A percentile compares a stretch with the other conserved stretches of the same genome.
Conservation (phyloP, 495 filamentous ascomycete species). For the Lasiosphaeria miniovina region DNA sequence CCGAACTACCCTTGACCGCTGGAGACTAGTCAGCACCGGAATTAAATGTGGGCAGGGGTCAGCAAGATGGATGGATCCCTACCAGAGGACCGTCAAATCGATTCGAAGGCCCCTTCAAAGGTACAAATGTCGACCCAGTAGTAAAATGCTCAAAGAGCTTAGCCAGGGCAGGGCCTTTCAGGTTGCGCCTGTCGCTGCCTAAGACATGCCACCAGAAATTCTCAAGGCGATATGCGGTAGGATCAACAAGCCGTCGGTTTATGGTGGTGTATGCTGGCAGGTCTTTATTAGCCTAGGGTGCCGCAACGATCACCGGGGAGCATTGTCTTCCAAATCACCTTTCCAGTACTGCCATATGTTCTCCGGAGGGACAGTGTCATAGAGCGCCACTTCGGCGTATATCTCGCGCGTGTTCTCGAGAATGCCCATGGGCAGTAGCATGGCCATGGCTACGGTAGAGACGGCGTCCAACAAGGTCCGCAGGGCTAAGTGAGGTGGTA, state of each 20-base stretch:
- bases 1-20: constrained; percentile 6
- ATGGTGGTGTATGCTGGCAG: constrained; percentile 51
- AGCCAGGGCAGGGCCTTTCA: constrained; percentile 45
- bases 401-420: constrained; percentile 44
- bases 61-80: constrained; percentile 18
- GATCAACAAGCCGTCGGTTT: constrained; percentile 47
- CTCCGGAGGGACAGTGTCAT: constrained; percentile 43
- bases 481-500: neutral
- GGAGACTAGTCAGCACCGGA: constrained; percentile 12
- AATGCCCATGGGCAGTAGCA: constrained; percentile 47
- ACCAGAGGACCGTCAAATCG: constrained; percentile 42
- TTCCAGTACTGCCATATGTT: constrained; percentile 50
- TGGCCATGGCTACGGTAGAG: constrained; percentile 20
- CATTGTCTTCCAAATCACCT: constrained; percentile 33
- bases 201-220: constrained; percentile 59
- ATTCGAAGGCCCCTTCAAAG: constrained; percentile 40
- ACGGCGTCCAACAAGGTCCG: neutral
- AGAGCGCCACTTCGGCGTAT: constrained; percentile 47
- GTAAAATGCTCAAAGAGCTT: constrained; percentile 49
- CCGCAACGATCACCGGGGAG: neutral
- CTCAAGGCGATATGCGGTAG: constrained; percentile 51
- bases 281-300: constrained; percentile 12
- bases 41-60: neutral
- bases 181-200: constrained; percentile 46
- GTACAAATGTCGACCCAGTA: constrained; percentile 46